Conservation (phyloP, 257 asterid species). For the Cordia subcordata region DNA sequence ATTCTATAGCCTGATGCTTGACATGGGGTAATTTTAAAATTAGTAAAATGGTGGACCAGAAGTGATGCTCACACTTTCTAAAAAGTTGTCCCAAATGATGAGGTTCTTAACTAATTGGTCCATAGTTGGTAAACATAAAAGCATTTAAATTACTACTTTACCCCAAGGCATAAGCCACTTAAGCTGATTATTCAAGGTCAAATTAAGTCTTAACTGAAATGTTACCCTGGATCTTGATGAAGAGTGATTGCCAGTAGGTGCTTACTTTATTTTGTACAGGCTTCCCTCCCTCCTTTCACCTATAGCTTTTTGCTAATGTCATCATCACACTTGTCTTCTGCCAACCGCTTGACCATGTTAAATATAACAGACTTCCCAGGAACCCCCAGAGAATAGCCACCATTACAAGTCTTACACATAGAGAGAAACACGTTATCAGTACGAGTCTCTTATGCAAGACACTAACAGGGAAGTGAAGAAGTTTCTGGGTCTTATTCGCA, state of each 20-base stretch:
- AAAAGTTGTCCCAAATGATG: slow-evolving; percentile 28
- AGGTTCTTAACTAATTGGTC: slow-evolving; percentile 31
- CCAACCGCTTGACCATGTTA: slow-evolving; percentile 52
- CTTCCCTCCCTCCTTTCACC: slow-evolving; percentile 57
- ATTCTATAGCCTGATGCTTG: slow-evolving; percentile 30
- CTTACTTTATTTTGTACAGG: slow-evolving; percentile 66
- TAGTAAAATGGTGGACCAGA: slow-evolving; percentile 39
- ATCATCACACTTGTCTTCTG: slow-evolving; percentile 55
- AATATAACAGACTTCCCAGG: slow-evolving; percentile 37
- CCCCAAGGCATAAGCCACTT: slow-evolving; percentile 16
- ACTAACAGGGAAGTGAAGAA: slow-evolving; percentile 9
- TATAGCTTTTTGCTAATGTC: slow-evolving; percentile 40
- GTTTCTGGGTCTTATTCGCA: slow-evolving; percentile 9
- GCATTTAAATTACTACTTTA: slow-evolving; percentile 21
- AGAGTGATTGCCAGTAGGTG: slow-evolving; percentile 31
- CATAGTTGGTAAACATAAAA: slow-evolving; percentile 13
- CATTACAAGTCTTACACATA: too few relatives aligned
- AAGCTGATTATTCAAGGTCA: slow-evolving; percentile 10
- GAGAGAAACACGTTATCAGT: too few relatives aligned
- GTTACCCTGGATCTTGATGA: slow-evolving; percentile 13
- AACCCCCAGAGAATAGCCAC: slow-evolving; percentile 19
- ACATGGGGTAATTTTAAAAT: slow-evolving; percentile 86
- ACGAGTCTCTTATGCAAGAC: background rate
- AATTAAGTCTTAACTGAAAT: background rate
- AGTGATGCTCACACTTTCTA: slow-evolving; percentile 23